Evolutionary conservation across 768 basidiomycete genomes (phyloP).

Genomic region (Tulasnella calospora): DNA sequence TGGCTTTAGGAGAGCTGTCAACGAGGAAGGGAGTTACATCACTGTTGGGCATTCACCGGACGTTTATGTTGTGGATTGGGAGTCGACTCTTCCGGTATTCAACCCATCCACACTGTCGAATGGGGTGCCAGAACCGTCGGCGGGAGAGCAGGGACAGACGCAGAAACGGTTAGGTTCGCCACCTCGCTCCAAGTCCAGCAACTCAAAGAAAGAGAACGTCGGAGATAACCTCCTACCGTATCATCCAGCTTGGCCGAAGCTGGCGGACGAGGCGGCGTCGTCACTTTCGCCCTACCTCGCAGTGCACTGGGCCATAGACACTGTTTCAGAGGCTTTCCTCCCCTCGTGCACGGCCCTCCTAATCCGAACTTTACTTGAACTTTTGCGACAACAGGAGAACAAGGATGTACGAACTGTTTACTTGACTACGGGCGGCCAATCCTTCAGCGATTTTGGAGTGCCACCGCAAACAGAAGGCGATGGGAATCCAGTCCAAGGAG

Average conservation of each 20-base stretch:
- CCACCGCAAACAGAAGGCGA: not conserved
- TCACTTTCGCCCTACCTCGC: constrained; percentile 44
- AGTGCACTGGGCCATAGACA: constrained; percentile 58
- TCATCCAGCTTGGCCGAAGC: constrained; percentile 41
- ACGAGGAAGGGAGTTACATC: constrained; percentile 26
- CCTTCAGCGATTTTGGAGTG: not conserved
- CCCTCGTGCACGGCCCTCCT: constrained; percentile 49
- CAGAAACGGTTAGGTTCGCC: not conserved
- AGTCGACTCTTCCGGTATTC: constrained; percentile 48
- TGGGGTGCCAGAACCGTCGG: not conserved
- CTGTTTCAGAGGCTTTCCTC: constrained; percentile 42
- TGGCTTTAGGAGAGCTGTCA: constrained; percentile 27
- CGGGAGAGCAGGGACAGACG: not conserved
- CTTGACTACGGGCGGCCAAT: not conserved
- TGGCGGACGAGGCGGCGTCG: constrained; percentile 40
- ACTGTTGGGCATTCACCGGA: constrained; percentile 33
- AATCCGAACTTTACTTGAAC: constrained; percentile 40
- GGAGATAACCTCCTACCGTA: constrained; percentile 40
- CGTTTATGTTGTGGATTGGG: constrained; percentile 53
- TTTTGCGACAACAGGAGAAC: constrained; percentile 33
- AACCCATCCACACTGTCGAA: constrained; percentile 25
- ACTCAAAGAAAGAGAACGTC: not conserved
- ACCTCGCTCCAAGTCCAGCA: not conserved
- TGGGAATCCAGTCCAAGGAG: not conserved
- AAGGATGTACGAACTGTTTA: not conserved